A percentile compares a stretch with the other conserved stretches of the same genome.
Evolutionary conservation across 331 rosid species (phyloP).

Genomic region (Cydonia oblonga): DNA sequence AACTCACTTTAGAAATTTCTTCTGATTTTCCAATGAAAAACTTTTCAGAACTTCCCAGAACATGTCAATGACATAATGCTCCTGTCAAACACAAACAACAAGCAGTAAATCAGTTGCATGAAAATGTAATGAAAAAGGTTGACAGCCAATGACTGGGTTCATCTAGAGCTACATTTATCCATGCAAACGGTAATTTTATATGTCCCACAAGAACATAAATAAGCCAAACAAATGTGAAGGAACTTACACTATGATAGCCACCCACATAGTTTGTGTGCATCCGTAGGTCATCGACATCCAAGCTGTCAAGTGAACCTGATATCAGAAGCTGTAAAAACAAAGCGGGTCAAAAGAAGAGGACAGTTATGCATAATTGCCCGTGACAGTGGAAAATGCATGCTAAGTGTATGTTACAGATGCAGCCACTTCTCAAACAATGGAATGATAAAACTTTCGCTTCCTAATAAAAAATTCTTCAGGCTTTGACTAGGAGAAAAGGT

Average conservation of each 20-base stretch:
- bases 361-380: not conserved
- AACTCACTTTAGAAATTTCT: conserved; percentile 82
- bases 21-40: conserved; percentile 74
- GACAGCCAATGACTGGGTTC: not conserved
- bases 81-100: conserved; percentile 28
- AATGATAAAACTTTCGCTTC: not conserved
- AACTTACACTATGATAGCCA: conserved; percentile 76
- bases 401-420: not conserved
- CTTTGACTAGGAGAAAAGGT: not conserved
- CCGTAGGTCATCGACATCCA: conserved; percentile 91
- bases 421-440: not conserved
- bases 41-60: conserved; percentile 91
- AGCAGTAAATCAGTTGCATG: not conserved
- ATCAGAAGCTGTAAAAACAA: conserved; percentile 64
- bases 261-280: conserved; percentile 69
- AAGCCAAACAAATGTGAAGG: conserved; percentile 3
- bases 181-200: not conserved
- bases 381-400: not conserved
- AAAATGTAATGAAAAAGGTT: not conserved
- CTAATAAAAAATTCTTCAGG: not conserved
- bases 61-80: conserved; percentile 78
- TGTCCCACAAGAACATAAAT: not conserved
- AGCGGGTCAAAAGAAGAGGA: conserved; percentile 17
- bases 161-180: not conserved
- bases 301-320: conserved; percentile 94